phyloP scores from a whole-genome alignment of 306 rosid genomes.

The Parietaria judaica region DNA sequence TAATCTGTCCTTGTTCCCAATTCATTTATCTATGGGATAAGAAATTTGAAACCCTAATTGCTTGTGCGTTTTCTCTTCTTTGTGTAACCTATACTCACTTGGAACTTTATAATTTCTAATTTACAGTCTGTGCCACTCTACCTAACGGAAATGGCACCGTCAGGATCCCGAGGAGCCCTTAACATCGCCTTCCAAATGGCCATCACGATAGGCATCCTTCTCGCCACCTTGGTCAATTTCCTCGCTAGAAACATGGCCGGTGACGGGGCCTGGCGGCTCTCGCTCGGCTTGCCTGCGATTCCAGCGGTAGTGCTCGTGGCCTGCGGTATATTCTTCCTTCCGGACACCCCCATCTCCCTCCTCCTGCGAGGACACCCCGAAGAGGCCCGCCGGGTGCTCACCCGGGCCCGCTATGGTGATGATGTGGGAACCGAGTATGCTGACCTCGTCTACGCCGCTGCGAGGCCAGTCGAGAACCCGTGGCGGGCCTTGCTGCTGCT shows the following conservation, averaged over 20 bases:
- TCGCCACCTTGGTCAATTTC: conserved; percentile 30
- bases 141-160: conserved; percentile 12
- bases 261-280: conserved; percentile 38
- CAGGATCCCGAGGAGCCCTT: conserved; percentile 40
- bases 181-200: conserved; percentile 43
- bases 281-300: conserved; percentile 24
- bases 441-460: conserved; percentile 29
- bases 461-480: conserved; percentile 27
- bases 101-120: background rate
- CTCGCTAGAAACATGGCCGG: conserved; percentile 20
- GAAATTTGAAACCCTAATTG: no score
- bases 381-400: conserved; percentile 25
- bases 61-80: no score
- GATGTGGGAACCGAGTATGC: conserved; percentile 29
- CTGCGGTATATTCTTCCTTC: conserved; percentile 22
- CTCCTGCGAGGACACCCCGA: conserved; percentile 29
- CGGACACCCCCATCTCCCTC: conserved; percentile 44
- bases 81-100: no score
- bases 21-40: no score
- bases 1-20: no score
- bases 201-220: conserved; percentile 32
- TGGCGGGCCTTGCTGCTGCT: conserved; percentile 25
- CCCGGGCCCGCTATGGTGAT: conserved; percentile 20
- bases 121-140: conserved; percentile 8
- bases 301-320: conserved; percentile 34